Percentiles rank a stretch among this genome's conserved stretches.
These are phyloP conservation scores for Pachyrhizus erosus DNA, from an alignment of 306 rosid genomes.

Conservation along the genomic window DNA sequence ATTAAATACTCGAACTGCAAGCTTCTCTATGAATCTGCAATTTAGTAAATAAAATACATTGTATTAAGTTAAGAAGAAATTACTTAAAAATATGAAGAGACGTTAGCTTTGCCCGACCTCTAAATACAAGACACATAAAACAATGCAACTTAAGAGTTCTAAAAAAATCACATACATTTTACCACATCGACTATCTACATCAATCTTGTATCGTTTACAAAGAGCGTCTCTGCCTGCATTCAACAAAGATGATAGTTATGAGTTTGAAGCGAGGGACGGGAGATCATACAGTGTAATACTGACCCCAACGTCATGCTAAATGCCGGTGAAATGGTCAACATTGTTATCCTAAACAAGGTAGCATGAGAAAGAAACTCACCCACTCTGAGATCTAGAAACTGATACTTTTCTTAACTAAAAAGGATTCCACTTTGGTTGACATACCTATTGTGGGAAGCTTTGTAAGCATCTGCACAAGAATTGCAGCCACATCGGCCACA, in stretches of 20 bases:
- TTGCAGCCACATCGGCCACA: conserved; percentile 79
- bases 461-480: conserved; percentile 89
- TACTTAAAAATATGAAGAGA: not conserved
- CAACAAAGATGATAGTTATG: conserved; percentile 14
- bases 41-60: conserved; percentile 13
- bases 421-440: conserved; percentile 31
- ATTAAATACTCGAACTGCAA: conserved; percentile 74
- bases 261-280: not conserved
- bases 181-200: conserved; percentile 66
- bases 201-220: conserved; percentile 78
- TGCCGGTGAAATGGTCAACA: not conserved
- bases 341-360: not conserved
- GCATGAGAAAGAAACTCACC: conserved; percentile 10
- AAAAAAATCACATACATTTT: conserved; percentile 57
- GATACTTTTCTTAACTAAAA: conserved; percentile 13
- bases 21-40: conserved; percentile 80
- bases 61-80: conserved; percentile 14
- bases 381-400: not conserved
- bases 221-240: conserved; percentile 67
- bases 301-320: conserved; percentile 8
- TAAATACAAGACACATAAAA: conserved; percentile 2
- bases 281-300: conserved; percentile 6
- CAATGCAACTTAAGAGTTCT: not conserved
- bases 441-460: conserved; percentile 82
- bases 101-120: not conserved